Evolutionary conservation across 2,329 filamentous ascomycete species (phyloP), one percentile per base, ranked within the genome.

Genomic region (Diaporthe vaccinii): DNA sequence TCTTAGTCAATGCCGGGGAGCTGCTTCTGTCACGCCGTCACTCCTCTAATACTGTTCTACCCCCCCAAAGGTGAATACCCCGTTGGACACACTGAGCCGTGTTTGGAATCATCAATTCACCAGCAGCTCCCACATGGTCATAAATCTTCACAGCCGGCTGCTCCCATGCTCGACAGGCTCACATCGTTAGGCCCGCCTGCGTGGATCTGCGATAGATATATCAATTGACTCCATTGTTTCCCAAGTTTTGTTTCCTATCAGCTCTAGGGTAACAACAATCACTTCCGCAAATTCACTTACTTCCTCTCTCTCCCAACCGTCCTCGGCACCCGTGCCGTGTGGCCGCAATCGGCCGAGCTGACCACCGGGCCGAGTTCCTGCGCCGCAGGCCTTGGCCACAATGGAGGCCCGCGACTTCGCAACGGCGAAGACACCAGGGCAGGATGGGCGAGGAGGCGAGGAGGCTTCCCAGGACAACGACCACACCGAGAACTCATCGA

Each of bases 401-500:
- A 68, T 68, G 65, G 65, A 68, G 41, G 44, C 46, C 22, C 39
- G 58, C 25, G 72, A 72, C 44, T 44, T 72, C 36, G 75, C 41
- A 8, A 46, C 57, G 15, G 72, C 67, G 31, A 58, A 46, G 41
- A 46, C 59, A 7, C 34, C 46, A 17, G 70, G 12, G 22, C 41
- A 22, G 17, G 8, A 41, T 10, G 55, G 25, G 28, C 34, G n/a
- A 25, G 46, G 65, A 22, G 57, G 57, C 25, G 59, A 62, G n/a
- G 59, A 41, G 12, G 59, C 59, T 5, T 8, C 39, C 14, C 72
- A 67, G n/a, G 72, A 76, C 4, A 34, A 39, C 17, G 61, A 75
- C 34, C 55, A 55, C 28, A 72, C 61, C n/a, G 75, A 76, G 25
- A 59, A 39, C 53, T 75, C 68, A 15, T 55, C 68, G 5, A 51